Base-by-base conservation (phyloP, 1,139 yeast genomes). In the Pichiaceae sp. region DNA sequence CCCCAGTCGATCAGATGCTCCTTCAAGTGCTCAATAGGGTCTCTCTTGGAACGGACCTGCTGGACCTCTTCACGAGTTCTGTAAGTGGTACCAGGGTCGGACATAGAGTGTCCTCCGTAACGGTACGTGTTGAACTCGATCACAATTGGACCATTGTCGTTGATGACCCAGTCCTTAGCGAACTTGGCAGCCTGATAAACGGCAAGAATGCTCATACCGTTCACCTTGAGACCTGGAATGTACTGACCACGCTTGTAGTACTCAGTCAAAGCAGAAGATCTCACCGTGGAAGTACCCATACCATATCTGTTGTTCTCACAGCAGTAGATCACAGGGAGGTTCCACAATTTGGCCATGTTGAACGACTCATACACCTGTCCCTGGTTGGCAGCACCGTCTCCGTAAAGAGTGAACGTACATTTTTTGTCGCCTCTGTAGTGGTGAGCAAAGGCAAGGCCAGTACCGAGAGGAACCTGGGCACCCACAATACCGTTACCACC, bases 401-500 rank as follows among this genome's bases (percentile, higher is more conserved):
- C 98, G 66, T 91, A 91, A 50, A 91, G 70, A 45, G 95, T 67
- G 64, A 89, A 91, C 40, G 93, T 74, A 54, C 93, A 87, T 52
- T 78, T 79, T 48, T 72, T 72, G 56, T 86, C 87, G 54, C 78
- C 78, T 61, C 76, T 75, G 72, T 93, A 91, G 70, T 87, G 87
- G 70, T 91, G 97, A 49, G 97, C 94, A 67, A 89, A 91, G 11
- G 96, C 95, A 49, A 91, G 72, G 52, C 98, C 98, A 40, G 96
- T 85, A 60, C 98, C 98, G 55, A 91, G 75, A 48, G 98, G 96
- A 42, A 91, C 97, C 69, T 91, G 98, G 38, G 97, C 98, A 62
- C 98, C 98, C 39, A 91, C 98, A 64, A 91, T 91, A 71, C 98
- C 98, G 68, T 91, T 91, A 67, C 98, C 98, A 60, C 98, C 98